Base-by-base conservation (phyloP, 306 rosid genomes). In the Vachellia pachyceras region DNA sequence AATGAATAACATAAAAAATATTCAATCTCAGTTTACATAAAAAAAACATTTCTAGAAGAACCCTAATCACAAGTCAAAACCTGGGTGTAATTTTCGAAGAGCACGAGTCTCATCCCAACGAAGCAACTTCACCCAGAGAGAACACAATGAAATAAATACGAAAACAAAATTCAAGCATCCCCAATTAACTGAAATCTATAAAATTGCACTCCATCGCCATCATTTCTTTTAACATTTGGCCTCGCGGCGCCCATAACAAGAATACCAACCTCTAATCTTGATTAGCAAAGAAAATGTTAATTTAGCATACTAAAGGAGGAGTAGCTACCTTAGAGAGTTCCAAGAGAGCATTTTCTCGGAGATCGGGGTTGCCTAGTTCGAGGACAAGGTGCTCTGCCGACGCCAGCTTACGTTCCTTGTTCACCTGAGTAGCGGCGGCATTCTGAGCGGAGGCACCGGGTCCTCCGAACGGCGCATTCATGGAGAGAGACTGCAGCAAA, bases 351-450 rank as follows among this genome's bases (percentile, higher is more conserved):
- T 86, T 84, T 70, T 86, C 90, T 37, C 90, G 85, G 44, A 84
- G 90, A 5, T 86, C 90, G 42, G 90, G 87, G 66, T 70, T 86
- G 39, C 87, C 78, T 37, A 86, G 87, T 45, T 86, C 90, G 15
- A 86, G 84, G 36, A 86, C 90, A 2, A 86, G 84, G 73, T 86
- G 90, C 66, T 86, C 87, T 0, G 87, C 97, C 17, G 97, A 90
- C 12, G 96, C 98, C 96, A 95, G 92, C 74, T 46, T 90, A 5
- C 92, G 91, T 54, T 95, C 91, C 76, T 74, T 80, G 69, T 64
- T 75, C 4, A 4, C 82, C 69, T 69, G 82, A 78, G 68, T 52
- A 44, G 65, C 72, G 45, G 68, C 78, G 29, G 85, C 46, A 71
- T 68, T 63, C 72, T 90, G 88, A 33, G 75, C 54, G 7, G 87